These are phyloP conservation scores for Nissolia schottii DNA, from an alignment of 306 rosid species.

Conservation along the genomic window DNA sequence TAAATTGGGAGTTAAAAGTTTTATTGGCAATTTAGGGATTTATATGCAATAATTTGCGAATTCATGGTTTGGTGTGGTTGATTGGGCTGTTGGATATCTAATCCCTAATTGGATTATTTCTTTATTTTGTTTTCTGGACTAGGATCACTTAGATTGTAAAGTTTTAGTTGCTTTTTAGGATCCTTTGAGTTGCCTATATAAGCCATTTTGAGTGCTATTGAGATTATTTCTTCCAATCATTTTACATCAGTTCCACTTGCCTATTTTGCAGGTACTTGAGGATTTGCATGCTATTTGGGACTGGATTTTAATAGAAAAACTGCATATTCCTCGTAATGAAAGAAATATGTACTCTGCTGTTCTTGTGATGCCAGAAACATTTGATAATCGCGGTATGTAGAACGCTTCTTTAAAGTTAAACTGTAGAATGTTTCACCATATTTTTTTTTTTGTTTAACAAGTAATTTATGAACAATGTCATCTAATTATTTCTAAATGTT, in stretches of 20 bases:
- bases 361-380: constrained; percentile 86
- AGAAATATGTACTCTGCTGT: constrained; percentile 81
- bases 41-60: neutral
- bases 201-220: neutral
- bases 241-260: constrained; percentile 24
- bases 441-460: neutral
- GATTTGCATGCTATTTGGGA: constrained; percentile 88
- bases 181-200: constrained; percentile 1
- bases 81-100: neutral
- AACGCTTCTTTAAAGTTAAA: constrained; percentile 17
- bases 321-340: constrained; percentile 68
- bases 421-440: constrained; percentile 1
- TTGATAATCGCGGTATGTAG: constrained; percentile 77
- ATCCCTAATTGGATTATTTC: neutral
- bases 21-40: neutral
- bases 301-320: constrained; percentile 77
- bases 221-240: constrained; percentile 9
- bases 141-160: neutral
- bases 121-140: neutral
- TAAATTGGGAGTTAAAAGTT: neutral
- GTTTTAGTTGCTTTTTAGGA: constrained; percentile 3
- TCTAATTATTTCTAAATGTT: constrained; percentile 12
- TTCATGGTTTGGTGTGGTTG: constrained; percentile 6
- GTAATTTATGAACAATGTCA: neutral
- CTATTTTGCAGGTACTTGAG: constrained; percentile 64